phyloP scores from a whole-genome alignment of 768 basidiomycete genomes.

The Trametes gibbosa region DNA sequence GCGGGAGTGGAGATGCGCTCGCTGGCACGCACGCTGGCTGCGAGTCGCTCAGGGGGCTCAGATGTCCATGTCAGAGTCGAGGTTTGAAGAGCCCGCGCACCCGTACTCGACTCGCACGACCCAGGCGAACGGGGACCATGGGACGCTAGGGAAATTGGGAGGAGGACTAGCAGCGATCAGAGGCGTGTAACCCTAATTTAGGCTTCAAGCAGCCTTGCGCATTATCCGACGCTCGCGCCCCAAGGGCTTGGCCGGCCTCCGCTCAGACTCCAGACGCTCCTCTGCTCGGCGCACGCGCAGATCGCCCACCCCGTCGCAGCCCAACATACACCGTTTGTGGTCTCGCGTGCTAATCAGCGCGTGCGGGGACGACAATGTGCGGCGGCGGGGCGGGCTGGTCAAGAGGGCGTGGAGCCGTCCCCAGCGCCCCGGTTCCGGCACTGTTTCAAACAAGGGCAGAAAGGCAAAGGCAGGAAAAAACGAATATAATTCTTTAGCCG shows the following conservation, averaged over 20 bases:
- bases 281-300: conserved; percentile 5
- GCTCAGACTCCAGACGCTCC: background rate
- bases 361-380: background rate
- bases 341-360: background rate
- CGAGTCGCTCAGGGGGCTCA: no score
- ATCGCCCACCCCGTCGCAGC: conserved; percentile 8
- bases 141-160: background rate
- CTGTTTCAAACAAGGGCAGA: conserved; percentile 14
- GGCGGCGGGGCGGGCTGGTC: conserved; percentile 8
- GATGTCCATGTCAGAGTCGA: no score
- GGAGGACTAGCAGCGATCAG: background rate
- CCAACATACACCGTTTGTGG: background rate
- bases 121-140: background rate
- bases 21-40: no score
- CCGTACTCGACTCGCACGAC: no score
- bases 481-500: conserved; percentile 17
- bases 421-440: conserved; percentile 6
- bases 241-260: background rate
- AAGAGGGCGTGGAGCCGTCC: conserved; percentile 12
- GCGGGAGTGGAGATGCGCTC: background rate
- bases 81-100: no score
- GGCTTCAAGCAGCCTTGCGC: conserved; percentile 18
- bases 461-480: conserved; percentile 8
- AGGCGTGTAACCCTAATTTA: conserved; percentile 20
- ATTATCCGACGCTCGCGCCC: conserved; percentile 2